Conservation (phyloP, 2,329 filamentous ascomycete genomes). For the Colletotrichum gloeosporioides region DNA sequence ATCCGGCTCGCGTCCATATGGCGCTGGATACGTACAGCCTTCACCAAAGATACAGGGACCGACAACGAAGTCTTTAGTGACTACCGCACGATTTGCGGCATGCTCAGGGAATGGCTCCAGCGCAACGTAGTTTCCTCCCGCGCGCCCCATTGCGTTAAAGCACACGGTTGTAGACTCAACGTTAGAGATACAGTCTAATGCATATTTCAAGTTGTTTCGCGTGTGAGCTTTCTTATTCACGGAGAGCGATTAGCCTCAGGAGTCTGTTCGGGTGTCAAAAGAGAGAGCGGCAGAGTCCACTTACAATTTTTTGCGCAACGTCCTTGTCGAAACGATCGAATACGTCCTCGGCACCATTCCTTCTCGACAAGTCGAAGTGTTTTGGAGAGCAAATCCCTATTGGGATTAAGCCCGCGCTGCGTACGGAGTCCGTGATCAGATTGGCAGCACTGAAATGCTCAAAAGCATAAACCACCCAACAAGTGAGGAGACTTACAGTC, state of each 20-base stretch:
- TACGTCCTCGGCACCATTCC: background rate
- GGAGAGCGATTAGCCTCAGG: constrained; percentile 24
- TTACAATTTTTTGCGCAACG: background rate
- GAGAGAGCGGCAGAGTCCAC: background rate
- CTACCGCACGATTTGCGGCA: background rate
- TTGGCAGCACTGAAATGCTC: background rate
- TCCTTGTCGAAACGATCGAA: constrained; percentile 39
- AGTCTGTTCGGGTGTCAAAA: background rate
- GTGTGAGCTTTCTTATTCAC: background rate
- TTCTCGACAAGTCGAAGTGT: background rate
- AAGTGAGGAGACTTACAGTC: constrained; percentile 25
- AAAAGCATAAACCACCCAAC: background rate
- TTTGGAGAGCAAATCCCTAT: background rate
- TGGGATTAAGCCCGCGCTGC: constrained; percentile 38
- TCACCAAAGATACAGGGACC: constrained; percentile 30
- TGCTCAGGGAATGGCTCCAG: background rate
- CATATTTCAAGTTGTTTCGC: constrained; percentile 18
- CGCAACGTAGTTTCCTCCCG: constrained; percentile 27
- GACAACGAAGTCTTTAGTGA: constrained; percentile 33
- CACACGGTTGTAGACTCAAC: constrained; percentile 31
- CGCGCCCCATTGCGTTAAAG: constrained; percentile 27
- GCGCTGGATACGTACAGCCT: constrained; percentile 22
- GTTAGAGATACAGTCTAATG: constrained; percentile 40
- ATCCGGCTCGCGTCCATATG: constrained; percentile 21
- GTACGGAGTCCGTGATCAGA: background rate